Evolutionary conservation across 78 protist genomes (phyloP).

Genomic region (Dictyostelium firmibasis): DNA sequence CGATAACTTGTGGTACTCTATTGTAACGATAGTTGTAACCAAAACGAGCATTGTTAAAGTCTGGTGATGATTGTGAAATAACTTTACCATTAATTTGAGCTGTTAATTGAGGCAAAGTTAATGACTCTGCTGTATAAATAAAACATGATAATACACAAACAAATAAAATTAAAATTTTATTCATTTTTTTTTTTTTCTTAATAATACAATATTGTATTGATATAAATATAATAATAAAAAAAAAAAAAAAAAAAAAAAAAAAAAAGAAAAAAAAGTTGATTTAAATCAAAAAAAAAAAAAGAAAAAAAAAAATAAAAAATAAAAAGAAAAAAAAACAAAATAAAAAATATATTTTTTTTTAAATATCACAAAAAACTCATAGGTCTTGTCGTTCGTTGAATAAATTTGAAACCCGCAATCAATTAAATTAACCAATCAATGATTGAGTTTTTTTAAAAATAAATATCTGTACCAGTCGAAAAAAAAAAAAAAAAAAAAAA

Average conservation of each 20-base stretch:
- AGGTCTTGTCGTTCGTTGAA: neutral
- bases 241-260: neutral
- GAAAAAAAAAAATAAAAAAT: neutral
- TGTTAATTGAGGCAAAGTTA: slow-evolving; percentile 11
- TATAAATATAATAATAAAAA: neutral
- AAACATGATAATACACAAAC: neutral
- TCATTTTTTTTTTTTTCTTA: neutral
- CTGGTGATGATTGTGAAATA: neutral
- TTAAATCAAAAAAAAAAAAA: too few relatives aligned
- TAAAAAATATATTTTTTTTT: too few relatives aligned
- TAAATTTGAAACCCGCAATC: neutral
- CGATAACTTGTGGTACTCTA: slow-evolving; percentile 17
- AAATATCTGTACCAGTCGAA: neutral
- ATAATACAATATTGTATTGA: neutral
- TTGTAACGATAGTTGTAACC: slow-evolving; percentile 44
- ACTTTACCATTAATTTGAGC: slow-evolving; percentile 1
- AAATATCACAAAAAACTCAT: neutral
- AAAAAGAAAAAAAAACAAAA: neutral
- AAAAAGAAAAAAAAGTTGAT: too few relatives aligned
- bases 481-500: too few relatives aligned
- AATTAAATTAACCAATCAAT: neutral
- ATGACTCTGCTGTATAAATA: neutral
- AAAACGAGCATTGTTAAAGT: slow-evolving; percentile 23
- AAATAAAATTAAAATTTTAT: neutral
- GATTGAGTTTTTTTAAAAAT: neutral